These are phyloP conservation scores for Populus tomentosa DNA, from an alignment of 441 rosid species.

Conservation along the genomic window DNA sequence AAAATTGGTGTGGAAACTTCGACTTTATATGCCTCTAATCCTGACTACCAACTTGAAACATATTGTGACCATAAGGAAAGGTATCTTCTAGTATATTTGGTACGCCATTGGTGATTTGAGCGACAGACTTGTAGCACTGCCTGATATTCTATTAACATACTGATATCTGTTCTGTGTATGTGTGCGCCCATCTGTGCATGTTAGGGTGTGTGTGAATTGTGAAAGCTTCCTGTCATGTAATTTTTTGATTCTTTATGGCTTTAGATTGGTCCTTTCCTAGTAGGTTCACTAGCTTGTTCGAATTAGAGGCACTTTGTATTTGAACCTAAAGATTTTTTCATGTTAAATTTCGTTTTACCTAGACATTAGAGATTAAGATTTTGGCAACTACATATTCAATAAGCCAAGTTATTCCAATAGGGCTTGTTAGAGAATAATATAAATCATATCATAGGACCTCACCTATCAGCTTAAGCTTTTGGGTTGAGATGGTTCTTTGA, in stretches of 20 bases:
- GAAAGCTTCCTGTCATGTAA: not conserved
- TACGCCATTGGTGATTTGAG: not conserved
- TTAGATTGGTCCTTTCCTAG: not conserved
- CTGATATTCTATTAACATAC: not conserved
- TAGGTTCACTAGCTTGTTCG: not conserved
- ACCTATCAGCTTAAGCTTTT: too few species aligned
- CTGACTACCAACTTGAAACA: not conserved
- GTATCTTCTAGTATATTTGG: not conserved
- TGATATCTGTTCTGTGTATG: not conserved
- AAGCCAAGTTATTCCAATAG: not conserved
- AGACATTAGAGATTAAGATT: not conserved
- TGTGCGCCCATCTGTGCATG: not conserved
- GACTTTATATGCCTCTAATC: not conserved
- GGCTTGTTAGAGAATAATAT: too few species aligned
- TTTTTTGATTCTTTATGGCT: not conserved
- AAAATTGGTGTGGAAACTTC: not conserved
- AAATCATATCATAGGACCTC: too few species aligned
- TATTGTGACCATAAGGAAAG: not conserved
- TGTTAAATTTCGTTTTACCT: not conserved
- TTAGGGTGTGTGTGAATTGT: not conserved
- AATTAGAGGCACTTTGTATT: not conserved
- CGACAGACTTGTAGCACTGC: not conserved
- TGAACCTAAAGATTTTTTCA: not conserved
- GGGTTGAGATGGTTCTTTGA: too few species aligned
- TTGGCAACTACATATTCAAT: not conserved